Base-by-base conservation (phyloP, 192 early-diverging fungal species). In the Coemansia sp. region DNA sequence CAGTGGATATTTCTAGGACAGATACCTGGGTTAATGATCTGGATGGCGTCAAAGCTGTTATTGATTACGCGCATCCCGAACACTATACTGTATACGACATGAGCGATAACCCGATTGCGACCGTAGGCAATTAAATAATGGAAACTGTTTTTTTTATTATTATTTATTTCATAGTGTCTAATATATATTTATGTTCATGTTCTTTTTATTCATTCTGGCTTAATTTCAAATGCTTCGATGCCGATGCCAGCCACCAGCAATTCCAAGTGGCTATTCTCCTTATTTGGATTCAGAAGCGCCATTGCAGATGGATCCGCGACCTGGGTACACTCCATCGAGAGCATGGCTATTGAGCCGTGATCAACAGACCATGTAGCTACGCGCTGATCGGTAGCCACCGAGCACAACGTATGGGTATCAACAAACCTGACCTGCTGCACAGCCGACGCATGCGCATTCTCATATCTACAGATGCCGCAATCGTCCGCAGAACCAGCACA, bases 321-420 rank as follows among this genome's bases (percentile, higher is more conserved):
- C 61, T 92, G 83, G 7, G 87, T 72, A 67, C 82, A 89, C 11
- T 76, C 63, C 10, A 85, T 75, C 17, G 82, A n/a, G 3, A 56
- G 32, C 20, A 56, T 42, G 22, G 60, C 42, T 48, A 61, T 61
- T n/a, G 25, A 10, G 14, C 5, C 28, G 16, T 6, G 25, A 1
- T 61, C 38, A 8, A 90, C 10, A 0, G 69, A 31, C 86, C 89
- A 92, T 11, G 81, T 31, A 28, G 85, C 87, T 2, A 94, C 20
- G 50, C 89, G 77, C 67, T 94, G 92, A 70, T 94, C 92, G 33
- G 87, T 84, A 32, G 88, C 87, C 5, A 84, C 84, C 12, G 88
- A 68, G 22, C 71, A 25, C 30, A 57, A 4, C 8, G 0, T 29
- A 17, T 25, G 20, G 2, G 28, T 28, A 0, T 20, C 40, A 18